Percentiles rank a stretch among this genome's conserved stretches.
Conservation (phyloP, 768 basidiomycete genomes). For the Russula foetens region DNA sequence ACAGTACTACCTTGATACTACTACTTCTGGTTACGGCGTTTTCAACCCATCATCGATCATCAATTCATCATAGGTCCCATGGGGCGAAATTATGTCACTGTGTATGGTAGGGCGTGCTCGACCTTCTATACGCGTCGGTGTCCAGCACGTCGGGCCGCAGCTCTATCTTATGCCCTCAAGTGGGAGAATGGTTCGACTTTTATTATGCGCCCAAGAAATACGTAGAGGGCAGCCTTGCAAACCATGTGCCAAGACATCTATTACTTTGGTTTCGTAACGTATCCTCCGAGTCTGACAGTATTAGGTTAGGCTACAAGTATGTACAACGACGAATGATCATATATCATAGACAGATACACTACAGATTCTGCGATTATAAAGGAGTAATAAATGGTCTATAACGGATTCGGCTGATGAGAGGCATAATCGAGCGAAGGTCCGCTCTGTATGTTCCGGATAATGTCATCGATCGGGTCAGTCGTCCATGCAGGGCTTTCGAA, state of each 20-base stretch:
- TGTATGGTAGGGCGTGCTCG: no score
- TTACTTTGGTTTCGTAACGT: conserved; percentile 2
- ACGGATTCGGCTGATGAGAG: background rate
- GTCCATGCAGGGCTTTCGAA: conserved; percentile 3
- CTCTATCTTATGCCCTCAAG: no score
- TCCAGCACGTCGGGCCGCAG: no score
- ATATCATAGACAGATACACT: background rate
- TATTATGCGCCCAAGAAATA: background rate
- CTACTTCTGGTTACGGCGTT: no score
- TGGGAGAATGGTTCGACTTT: background rate
- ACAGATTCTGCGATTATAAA: background rate
- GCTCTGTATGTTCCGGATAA: background rate
- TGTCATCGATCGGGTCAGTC: conserved; percentile 1
- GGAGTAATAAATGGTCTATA: background rate
- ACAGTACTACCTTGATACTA: no score
- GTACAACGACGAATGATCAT: background rate
- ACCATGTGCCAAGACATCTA: background rate
- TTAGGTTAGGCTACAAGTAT: conserved; percentile 8
- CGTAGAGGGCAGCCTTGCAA: background rate
- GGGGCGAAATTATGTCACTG: no score
- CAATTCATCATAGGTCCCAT: no score
- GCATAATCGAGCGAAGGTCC: background rate
- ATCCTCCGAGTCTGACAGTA: background rate
- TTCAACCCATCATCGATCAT: no score
- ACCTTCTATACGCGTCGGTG: no score